These are phyloP conservation scores for Talaromyces albobiverticillius DNA, from an alignment of 2,329 filamentous ascomycete genomes.

Conservation along the genomic window DNA sequence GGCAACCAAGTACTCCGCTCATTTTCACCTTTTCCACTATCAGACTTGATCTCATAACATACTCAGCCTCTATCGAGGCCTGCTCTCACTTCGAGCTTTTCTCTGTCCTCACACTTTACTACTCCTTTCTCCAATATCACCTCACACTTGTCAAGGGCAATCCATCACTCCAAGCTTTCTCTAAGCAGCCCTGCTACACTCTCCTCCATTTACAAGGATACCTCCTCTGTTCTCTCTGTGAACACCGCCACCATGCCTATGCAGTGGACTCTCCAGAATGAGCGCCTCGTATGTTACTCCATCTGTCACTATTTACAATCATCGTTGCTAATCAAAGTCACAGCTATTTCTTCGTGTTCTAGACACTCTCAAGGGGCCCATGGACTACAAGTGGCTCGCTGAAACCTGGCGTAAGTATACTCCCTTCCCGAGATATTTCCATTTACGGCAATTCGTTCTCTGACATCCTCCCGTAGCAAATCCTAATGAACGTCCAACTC, in stretches of 20 bases:
- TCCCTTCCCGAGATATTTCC: not conserved
- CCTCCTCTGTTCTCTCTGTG: not conserved
- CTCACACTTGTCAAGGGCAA: too few relatives aligned
- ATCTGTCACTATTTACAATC: too few relatives aligned
- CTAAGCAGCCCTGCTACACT: not conserved
- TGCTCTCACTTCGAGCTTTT: not conserved
- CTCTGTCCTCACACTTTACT: not conserved
- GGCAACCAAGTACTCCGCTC: too few relatives aligned
- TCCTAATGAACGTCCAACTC: conserved; percentile 7
- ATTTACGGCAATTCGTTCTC: not conserved
- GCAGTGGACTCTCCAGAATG: conserved; percentile 1
- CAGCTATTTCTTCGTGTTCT: conserved; percentile 7
- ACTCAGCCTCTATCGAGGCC: too few relatives aligned
- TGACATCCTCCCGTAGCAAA: not conserved
- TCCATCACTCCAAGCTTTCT: too few relatives aligned
- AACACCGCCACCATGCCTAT: conserved; percentile 9
- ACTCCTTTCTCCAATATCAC: too few relatives aligned
- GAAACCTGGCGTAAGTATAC: conserved; percentile 11
- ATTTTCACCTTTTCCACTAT: too few relatives aligned
- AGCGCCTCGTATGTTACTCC: conserved; percentile 5
- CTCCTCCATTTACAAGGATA: not conserved
- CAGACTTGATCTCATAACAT: too few relatives aligned
- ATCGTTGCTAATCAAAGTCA: not conserved
- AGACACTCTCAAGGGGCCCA: not conserved
- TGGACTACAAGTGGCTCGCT: conserved; percentile 6